Evolutionary conservation across 768 basidiomycete species (phyloP), one percentile per base, ranked within the genome.

Genomic region (Trametes coccinea): DNA sequence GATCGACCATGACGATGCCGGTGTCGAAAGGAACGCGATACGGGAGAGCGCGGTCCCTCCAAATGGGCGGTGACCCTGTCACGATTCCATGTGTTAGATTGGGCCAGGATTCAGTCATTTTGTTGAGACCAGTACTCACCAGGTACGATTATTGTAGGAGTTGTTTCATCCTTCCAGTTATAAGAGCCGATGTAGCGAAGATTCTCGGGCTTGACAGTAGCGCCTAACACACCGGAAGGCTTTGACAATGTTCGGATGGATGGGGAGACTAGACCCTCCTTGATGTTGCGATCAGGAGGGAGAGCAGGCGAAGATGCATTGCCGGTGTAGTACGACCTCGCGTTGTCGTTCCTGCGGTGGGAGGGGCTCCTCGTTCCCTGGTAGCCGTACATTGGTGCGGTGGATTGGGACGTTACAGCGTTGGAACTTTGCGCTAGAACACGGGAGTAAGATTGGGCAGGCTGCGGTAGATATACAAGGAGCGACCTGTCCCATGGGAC

Each of bases 1-100:
- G 86, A 71, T 92, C 85, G 17, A 80, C 69, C 62, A 80, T 81
- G 31, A 73, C 70, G 9, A 76, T 34, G 0, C 84, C 86, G 5
- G 69, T 72, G 67, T 91, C 90, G 11, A 76, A 77, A 3, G 79
- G 76, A 13, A 90, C 84, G 6, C 71, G 77, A 65, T 78, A 84
- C 1, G 89, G 87, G 5, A 78, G 66, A 0, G 73, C 52, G n/a
- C 65, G 68, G 29, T 82, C 76, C 3, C 69, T 75, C 88, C 88
- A 89, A 55, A 80, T 71, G 17, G 80, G 79, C 0, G 88, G 87
- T 0, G 83, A 84, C 0, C 87, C 87, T 89, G 44, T 22, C 10
- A 1, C 22, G 22, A 22, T 22, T 22, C 22, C 22, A 22, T 22
- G 22, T 22, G 22, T 22, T 22, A 22, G 22, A 0, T 4, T 22